These are phyloP conservation scores for Lodderomyces theae DNA, from an alignment of 1,139 yeast genomes.

Conservation along the genomic window DNA sequence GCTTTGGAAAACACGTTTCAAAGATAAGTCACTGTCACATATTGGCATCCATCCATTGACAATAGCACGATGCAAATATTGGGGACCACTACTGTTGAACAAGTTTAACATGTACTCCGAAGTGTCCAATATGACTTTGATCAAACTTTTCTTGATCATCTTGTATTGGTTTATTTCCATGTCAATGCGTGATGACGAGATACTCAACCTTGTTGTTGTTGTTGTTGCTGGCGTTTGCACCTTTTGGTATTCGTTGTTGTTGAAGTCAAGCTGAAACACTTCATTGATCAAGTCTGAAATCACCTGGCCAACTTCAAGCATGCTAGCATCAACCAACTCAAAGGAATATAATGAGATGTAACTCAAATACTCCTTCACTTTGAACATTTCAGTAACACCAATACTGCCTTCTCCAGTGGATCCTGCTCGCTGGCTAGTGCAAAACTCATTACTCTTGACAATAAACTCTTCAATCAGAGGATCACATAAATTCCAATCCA, in stretches of 20 bases:
- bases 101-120: conserved; percentile 33
- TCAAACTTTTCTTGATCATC: conserved; percentile 30
- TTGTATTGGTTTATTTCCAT: conserved; percentile 25
- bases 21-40: too few species aligned
- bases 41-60: conserved; percentile 2
- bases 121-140: conserved; percentile 31
- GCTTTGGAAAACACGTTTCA: background rate
- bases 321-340: conserved; percentile 35
- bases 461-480: conserved; percentile 56
- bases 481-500: conserved; percentile 61
- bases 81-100: conserved; percentile 39
- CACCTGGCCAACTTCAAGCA: conserved; percentile 34
- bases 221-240: background rate
- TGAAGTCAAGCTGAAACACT: conserved; percentile 19
- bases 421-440: conserved; percentile 15
- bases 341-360: conserved; percentile 36
- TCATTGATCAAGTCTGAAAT: conserved; percentile 40
- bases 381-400: conserved; percentile 29
- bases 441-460: conserved; percentile 31
- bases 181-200: conserved; percentile 8
- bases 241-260: conserved; percentile 9
- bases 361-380: conserved; percentile 37
- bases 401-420: background rate
- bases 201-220: conserved; percentile 4
- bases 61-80: conserved; percentile 20